A percentile compares a stretch with the other conserved stretches of the same genome.
Evolutionary conservation across 2,329 filamentous ascomycete genomes (phyloP).

Genomic region (Dendryphion nanum): DNA sequence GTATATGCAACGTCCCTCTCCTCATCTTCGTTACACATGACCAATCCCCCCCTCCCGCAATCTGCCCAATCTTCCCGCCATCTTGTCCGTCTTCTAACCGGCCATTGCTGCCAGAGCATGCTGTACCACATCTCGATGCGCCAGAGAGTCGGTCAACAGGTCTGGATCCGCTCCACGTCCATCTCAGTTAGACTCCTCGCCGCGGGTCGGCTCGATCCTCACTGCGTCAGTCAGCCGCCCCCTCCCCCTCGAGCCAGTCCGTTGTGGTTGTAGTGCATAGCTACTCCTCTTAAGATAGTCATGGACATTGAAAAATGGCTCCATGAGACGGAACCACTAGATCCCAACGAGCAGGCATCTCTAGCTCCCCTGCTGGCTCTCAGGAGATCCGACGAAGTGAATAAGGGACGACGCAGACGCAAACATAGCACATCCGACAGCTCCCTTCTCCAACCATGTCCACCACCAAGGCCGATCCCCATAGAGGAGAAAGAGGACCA

Average conservation of each 20-base stretch:
- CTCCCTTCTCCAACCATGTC: conserved; percentile 31
- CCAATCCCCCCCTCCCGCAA: conserved; percentile 9
- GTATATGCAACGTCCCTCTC: conserved; percentile 9
- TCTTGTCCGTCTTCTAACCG: conserved; percentile 11
- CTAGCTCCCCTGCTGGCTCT: no score
- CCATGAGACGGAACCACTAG: conserved; percentile 38
- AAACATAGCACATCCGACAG: conserved; percentile 41
- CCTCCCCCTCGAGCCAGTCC: not conserved
- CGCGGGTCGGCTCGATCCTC: conserved; percentile 22
- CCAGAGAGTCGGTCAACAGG: conserved; percentile 9
- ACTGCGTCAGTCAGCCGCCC: conserved; percentile 16
- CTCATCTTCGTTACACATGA: conserved; percentile 21
- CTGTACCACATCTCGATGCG: conserved; percentile 23
- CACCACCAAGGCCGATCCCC: conserved; percentile 9
- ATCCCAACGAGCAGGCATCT: no score
- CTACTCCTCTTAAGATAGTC: conserved; percentile 3
- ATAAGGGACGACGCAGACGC: conserved; percentile 22
- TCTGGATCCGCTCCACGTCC: no score
- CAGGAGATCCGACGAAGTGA: conserved; percentile 13
- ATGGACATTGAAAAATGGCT: conserved; percentile 51
- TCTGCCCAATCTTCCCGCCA: conserved; percentile 6
- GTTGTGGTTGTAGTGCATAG: not conserved
- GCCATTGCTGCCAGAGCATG: conserved; percentile 18
- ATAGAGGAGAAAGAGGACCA: conserved; percentile 6
- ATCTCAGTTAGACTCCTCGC: no score